phyloP scores from a whole-genome alignment of 768 basidiomycete species.

The Cubamyces sp. region DNA sequence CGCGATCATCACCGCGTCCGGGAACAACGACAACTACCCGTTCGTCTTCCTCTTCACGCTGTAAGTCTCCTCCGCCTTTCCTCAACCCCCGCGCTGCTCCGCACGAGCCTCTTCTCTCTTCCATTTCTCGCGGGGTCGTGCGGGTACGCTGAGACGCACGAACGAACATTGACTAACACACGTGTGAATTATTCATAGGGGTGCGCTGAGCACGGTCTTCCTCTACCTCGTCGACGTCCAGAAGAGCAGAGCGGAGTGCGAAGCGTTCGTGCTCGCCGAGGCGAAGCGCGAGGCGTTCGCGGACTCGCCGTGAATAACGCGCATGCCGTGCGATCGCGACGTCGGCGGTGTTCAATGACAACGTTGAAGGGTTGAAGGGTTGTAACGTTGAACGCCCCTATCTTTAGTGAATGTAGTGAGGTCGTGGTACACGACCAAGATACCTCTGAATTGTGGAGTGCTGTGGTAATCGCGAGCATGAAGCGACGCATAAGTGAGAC shows the following conservation, averaged over 20 bases:
- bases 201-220: slow-evolving; percentile 57
- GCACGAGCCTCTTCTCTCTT: slow-evolving; percentile 2
- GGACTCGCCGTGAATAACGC: background rate
- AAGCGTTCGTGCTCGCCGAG: slow-evolving; percentile 63
- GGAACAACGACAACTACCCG: slow-evolving; percentile 74
- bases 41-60: slow-evolving; percentile 74
- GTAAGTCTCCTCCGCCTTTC: slow-evolving; percentile 42
- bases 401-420: too few relatives aligned
- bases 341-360: too few relatives aligned
- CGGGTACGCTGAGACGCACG: background rate
- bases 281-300: slow-evolving; percentile 44
- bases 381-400: too few relatives aligned
- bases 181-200: slow-evolving; percentile 39
- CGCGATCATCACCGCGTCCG: slow-evolving; percentile 70
- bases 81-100: too few relatives aligned
- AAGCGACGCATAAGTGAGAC: too few relatives aligned
- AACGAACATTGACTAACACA: background rate
- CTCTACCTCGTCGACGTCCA: slow-evolving; percentile 65
- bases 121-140: background rate
- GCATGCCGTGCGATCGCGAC: too few relatives aligned
- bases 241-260: slow-evolving; percentile 67
- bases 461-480: too few relatives aligned
- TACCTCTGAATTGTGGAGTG: too few relatives aligned
- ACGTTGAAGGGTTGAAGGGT: too few relatives aligned
- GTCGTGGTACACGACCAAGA: too few relatives aligned